Percentiles rank a stretch among this genome's conserved stretches.
These are phyloP conservation scores for Aspergillus puulaauensis DNA, from an alignment of 2,329 filamentous ascomycete species.

Conservation along the genomic window DNA sequence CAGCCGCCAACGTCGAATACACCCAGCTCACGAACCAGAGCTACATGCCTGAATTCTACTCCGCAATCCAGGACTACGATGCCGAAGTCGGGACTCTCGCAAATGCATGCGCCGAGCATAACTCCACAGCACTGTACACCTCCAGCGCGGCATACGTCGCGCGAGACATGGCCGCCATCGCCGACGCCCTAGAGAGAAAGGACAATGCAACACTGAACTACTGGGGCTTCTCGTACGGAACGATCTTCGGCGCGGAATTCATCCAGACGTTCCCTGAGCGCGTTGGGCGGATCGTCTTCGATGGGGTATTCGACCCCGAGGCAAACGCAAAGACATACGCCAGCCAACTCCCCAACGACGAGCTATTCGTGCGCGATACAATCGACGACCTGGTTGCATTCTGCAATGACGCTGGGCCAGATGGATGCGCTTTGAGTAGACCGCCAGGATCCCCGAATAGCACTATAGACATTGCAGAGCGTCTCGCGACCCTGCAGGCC, in stretches of 20 bases:
- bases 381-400: not conserved
- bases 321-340: slow-evolving; percentile 1
- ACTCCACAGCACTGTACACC: slow-evolving; percentile 5
- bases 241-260: slow-evolving; percentile 5
- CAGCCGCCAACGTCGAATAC: slow-evolving; percentile 6
- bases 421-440: not conserved
- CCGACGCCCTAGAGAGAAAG: slow-evolving; percentile 1
- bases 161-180: slow-evolving; percentile 8
- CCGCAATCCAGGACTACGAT: not conserved
- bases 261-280: slow-evolving; percentile 4
- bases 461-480: not conserved
- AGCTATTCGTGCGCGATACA: not conserved
- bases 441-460: not conserved
- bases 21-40: slow-evolving; percentile 1
- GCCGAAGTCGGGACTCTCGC: not conserved
- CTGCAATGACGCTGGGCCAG: not conserved
- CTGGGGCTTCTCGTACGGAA: slow-evolving; percentile 11
- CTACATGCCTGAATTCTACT: not conserved
- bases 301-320: slow-evolving; percentile 1
- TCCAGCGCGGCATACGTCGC: slow-evolving; percentile 6
- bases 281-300: not conserved
- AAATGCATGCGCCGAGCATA: not conserved
- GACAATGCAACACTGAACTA: slow-evolving; percentile 1
- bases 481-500: not conserved
- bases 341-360: slow-evolving; percentile 3